Evolutionary conservation across 2,329 filamentous ascomycete genomes (phyloP), one percentile per base, ranked within the genome.

Genomic region (Pyrenochaeta sp.): DNA sequence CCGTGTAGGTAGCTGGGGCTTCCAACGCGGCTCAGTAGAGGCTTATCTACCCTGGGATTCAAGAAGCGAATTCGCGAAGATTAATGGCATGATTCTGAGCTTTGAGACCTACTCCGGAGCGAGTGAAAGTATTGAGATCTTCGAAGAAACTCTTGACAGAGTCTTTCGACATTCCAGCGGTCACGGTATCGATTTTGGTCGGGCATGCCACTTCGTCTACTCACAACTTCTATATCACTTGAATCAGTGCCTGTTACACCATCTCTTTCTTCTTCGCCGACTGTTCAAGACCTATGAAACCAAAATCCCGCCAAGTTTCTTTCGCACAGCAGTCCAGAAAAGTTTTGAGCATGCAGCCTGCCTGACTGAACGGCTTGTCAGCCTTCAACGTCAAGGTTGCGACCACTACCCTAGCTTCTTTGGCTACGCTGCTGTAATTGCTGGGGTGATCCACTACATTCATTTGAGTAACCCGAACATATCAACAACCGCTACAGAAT

Each of bases 241-340:
- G 5, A 66, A 60, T 23, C 63, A 72, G 19, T 72, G 67, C 41
- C 43, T 72, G n/a, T 45, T 73, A 3, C 60, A 71, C 43, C 71
- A 73, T 39, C 69, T 68, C 0, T 71, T 72, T 37, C 47, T 70
- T 6, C 41, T 72, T 3, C 55, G 57, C 1, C 45, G 61, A 17
- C 51, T 62, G 6, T 49, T 69, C 3, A 55, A 55, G 21, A 42
- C 48, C 3, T 60, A 56, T 19, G 53, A 51, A 0, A 46, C 48
- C 6, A 69, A 63, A 14, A 50, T 57, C 4, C 67, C 67, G 1
- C 20, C 51, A 15, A 71, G 66, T 44, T 72, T 72, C 34, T 48
- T 59, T 7, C 32, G 51, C 13, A 53, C 59, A 8, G 53, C 58
- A 4, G 47, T 70, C 0, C 51, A 66, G 26, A 53, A 41, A 21